A percentile compares a stretch with the other conserved stretches of the same genome.
Evolutionary conservation across 352 stramenopile species (phyloP).

Genomic region (Pythium utonaiense): DNA sequence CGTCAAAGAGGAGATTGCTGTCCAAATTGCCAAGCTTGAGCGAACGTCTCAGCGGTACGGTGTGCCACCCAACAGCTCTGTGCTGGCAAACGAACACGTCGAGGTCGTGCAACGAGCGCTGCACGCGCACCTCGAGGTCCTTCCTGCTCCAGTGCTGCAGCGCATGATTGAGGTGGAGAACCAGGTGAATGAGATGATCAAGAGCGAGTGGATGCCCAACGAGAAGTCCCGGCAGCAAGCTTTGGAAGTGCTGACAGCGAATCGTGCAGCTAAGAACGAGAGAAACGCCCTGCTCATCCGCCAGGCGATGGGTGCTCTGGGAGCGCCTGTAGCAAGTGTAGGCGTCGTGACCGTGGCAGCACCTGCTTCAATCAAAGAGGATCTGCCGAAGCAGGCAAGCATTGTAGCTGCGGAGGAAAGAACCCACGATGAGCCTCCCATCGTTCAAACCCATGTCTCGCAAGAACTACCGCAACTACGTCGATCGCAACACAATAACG

Average conservation of each 20-base stretch:
- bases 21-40: constrained; percentile 41
- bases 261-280: constrained; percentile 31
- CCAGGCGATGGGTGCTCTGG: constrained; percentile 42
- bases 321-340: not conserved
- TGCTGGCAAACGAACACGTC: constrained; percentile 46
- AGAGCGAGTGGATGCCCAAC: constrained; percentile 51
- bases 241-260: constrained; percentile 37
- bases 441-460: too few species aligned
- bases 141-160: constrained; percentile 48
- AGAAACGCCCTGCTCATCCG: constrained; percentile 45
- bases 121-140: constrained; percentile 53
- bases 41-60: constrained; percentile 42
- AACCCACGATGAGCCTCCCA: too few species aligned
- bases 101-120: constrained; percentile 52
- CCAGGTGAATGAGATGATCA: constrained; percentile 41
- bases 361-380: too few species aligned
- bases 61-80: constrained; percentile 31
- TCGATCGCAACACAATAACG: too few species aligned
- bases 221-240: constrained; percentile 46
- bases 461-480: too few species aligned
- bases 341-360: not conserved
- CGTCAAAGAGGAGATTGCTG: constrained; percentile 37
- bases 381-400: too few species aligned
- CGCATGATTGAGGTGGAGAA: constrained; percentile 57
- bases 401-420: too few species aligned